Conservation (phyloP, 495 filamentous ascomycete species). For the Podospora pseudoanserina region DNA sequence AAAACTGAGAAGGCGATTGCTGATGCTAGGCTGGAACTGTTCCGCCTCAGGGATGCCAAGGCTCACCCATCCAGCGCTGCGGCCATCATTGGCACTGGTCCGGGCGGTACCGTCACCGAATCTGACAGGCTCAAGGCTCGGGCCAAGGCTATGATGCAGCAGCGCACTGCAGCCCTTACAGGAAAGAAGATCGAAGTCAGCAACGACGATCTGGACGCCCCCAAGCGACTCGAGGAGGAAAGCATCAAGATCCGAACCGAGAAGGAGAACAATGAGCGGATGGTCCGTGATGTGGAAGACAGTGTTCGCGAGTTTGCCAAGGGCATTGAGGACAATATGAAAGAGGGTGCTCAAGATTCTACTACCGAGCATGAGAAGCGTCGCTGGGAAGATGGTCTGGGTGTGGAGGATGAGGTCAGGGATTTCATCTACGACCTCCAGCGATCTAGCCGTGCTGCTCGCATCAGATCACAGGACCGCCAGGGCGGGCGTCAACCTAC, state of each 20-base stretch:
- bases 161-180: slow-evolving; percentile 85
- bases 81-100: slow-evolving; percentile 89
- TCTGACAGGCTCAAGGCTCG: slow-evolving; percentile 91
- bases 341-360: slow-evolving; percentile 69
- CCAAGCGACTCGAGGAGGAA: slow-evolving; percentile 83
- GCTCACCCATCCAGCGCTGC: slow-evolving; percentile 78
- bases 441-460: slow-evolving; percentile 70
- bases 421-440: slow-evolving; percentile 98
- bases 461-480: slow-evolving; percentile 67
- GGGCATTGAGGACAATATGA: slow-evolving; percentile 79
- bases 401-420: slow-evolving; percentile 92
- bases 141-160: slow-evolving; percentile 97
- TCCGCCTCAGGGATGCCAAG: slow-evolving; percentile 90
- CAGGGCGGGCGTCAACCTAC: slow-evolving; percentile 42
- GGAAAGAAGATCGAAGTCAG: slow-evolving; percentile 67
- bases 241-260: slow-evolving; percentile 74
- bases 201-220: slow-evolving; percentile 68
- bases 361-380: slow-evolving; percentile 79
- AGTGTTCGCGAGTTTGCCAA: slow-evolving; percentile 86
- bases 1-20: slow-evolving; percentile 88
- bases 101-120: slow-evolving; percentile 87
- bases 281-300: slow-evolving; percentile 96
- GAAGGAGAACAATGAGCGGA: slow-evolving; percentile 87
- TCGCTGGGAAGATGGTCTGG: slow-evolving; percentile 94
- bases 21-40: slow-evolving; percentile 88